Conservation (phyloP, 768 basidiomycete genomes). For the Nidularia sp. region DNA sequence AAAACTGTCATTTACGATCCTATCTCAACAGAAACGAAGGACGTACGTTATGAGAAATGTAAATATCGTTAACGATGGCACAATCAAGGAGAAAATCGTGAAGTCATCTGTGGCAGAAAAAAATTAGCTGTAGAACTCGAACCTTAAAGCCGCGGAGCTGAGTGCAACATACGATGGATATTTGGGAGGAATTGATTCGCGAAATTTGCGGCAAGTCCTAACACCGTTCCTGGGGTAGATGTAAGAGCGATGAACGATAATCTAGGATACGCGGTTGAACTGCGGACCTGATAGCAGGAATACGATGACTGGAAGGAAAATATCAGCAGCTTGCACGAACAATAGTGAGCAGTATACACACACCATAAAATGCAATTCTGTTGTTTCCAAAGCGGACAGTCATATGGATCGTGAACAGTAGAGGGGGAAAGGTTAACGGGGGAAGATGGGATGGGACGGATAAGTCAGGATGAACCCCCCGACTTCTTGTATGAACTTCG, state of each 20-base stretch:
- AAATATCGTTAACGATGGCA: slow-evolving; percentile 64
- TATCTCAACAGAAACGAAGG: not conserved
- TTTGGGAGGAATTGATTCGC: slow-evolving; percentile 63
- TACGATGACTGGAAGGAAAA: slow-evolving; percentile 28
- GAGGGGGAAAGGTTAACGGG: not conserved
- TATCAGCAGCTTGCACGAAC: no score
- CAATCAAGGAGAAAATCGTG: slow-evolving; percentile 63
- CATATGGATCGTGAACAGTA: slow-evolving; percentile 33
- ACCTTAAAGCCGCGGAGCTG: no score
- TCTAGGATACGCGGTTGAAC: not conserved
- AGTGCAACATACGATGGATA: slow-evolving; percentile 46
- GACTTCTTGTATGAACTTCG: no score
- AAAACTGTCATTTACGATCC: slow-evolving; percentile 1
- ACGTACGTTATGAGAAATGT: slow-evolving; percentile 56
- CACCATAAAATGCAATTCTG: slow-evolving; percentile 49
- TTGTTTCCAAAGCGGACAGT: slow-evolving; percentile 58
- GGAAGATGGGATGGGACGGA: not conserved
- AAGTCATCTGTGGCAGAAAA: slow-evolving; percentile 51
- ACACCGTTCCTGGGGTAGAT: slow-evolving; percentile 39
- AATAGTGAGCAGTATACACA: slow-evolving; percentile 10
- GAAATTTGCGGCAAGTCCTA: slow-evolving; percentile 68
- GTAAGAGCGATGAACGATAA: slow-evolving; percentile 1
- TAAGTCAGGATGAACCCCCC: not conserved
- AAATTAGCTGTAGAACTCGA: not conserved
- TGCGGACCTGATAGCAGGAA: slow-evolving; percentile 39